These are phyloP conservation scores for Physcomitrium patens DNA, from an alignment of 225 moss, liverwort and hornwort genomes.

Conservation along the genomic window DNA sequence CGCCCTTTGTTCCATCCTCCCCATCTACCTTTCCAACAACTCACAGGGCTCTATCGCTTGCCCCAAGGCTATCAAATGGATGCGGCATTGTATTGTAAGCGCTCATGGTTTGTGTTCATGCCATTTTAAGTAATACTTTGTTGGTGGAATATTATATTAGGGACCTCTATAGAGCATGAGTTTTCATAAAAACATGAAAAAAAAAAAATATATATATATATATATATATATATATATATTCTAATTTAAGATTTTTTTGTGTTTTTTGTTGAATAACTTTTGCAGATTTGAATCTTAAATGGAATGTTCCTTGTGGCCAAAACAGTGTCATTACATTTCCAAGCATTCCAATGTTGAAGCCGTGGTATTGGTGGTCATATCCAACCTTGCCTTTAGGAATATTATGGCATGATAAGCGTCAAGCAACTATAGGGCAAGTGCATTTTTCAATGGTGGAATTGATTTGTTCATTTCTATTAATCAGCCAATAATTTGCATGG, in stretches of 20 bases:
- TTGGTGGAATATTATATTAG: background rate
- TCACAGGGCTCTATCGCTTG: slow-evolving; percentile 61
- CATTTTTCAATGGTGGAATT: background rate
- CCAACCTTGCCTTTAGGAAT: slow-evolving; percentile 77
- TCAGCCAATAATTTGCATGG: accelerated
- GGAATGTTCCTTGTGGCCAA: slow-evolving; percentile 76
- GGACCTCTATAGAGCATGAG: background rate
- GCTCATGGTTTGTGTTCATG: background rate
- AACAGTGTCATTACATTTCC: slow-evolving; percentile 83
- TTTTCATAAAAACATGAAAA: background rate
- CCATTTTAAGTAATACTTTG: background rate
- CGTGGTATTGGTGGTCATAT: slow-evolving; percentile 93
- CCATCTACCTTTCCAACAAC: slow-evolving; percentile 44
- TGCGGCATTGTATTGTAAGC: slow-evolving; percentile 70
- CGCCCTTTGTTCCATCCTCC: slow-evolving; percentile 73
- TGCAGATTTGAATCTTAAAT: slow-evolving; percentile 70
- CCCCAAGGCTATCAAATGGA: slow-evolving; percentile 87
- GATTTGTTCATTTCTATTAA: background rate
- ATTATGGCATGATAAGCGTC: slow-evolving; percentile 70
- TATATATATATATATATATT: too few species aligned
- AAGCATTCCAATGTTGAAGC: slow-evolving; percentile 69
- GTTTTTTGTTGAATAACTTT: too few species aligned
- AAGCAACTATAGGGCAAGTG: slow-evolving; percentile 59
- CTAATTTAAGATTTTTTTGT: too few species aligned
- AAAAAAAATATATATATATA: too few species aligned